phyloP scores from a whole-genome alignment of 164 flowering plant species.

The Vitis riparia region DNA sequence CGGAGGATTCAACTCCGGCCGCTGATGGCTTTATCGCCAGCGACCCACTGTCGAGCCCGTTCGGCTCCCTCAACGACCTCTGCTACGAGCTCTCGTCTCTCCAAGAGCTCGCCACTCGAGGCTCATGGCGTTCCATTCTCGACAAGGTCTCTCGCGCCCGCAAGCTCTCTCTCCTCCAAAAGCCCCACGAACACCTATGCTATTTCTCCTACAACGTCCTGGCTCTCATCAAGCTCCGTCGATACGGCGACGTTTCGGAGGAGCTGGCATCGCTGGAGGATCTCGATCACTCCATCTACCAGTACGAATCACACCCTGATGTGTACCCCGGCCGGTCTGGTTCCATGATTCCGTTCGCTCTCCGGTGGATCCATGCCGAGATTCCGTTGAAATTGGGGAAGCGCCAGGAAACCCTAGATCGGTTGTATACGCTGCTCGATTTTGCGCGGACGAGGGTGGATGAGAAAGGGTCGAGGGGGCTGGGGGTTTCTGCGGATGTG shows the following conservation, averaged over 20 bases:
- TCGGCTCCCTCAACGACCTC: slow-evolving; percentile 40
- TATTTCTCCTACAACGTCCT: slow-evolving; percentile 65
- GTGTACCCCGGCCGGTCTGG: slow-evolving; percentile 56
- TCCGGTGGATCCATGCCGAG: slow-evolving; percentile 76
- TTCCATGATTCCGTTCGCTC: slow-evolving; percentile 85
- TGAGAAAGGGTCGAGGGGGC: slow-evolving; percentile 11
- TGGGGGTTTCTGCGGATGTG: slow-evolving; percentile 20
- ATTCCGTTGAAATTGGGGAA: slow-evolving; percentile 53
- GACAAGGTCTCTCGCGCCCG: slow-evolving; percentile 66
- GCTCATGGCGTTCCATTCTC: slow-evolving; percentile 80
- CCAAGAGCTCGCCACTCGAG: slow-evolving; percentile 78
- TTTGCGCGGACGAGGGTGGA: slow-evolving; percentile 41
- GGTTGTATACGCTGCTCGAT: slow-evolving; percentile 60
- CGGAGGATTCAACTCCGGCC: too few relatives aligned
- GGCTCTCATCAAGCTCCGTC: slow-evolving; percentile 76
- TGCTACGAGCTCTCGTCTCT: slow-evolving; percentile 63
- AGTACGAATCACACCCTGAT: slow-evolving; percentile 63
- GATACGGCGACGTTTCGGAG: slow-evolving; percentile 54
- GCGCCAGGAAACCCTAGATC: slow-evolving; percentile 61
- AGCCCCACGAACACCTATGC: slow-evolving; percentile 78
- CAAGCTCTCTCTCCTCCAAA: slow-evolving; percentile 46
- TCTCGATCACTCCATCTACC: slow-evolving; percentile 44
- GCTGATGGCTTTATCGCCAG: neutral
- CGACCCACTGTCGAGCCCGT: slow-evolving; percentile 19
- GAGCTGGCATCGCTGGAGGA: slow-evolving; percentile 63